Percentiles rank a stretch among this genome's conserved stretches.
These are phyloP conservation scores for Trichoderma cornu-damae DNA, from an alignment of 2,329 filamentous ascomycete species.

Conservation along the genomic window DNA sequence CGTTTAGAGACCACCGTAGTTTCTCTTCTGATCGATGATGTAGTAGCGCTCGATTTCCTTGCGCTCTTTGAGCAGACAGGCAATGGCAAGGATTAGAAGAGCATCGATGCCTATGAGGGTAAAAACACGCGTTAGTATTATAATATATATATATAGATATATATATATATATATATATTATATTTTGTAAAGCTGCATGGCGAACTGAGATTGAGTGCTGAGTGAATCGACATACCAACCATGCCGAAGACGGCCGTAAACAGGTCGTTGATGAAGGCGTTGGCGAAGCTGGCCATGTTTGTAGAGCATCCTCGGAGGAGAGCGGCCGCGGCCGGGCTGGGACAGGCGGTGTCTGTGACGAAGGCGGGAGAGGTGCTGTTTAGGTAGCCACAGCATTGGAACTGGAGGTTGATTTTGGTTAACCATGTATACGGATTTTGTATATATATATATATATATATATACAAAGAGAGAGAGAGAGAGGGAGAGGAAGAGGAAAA, in stretches of 20 bases:
- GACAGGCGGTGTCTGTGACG: constrained; percentile 61
- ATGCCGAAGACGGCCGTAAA: constrained; percentile 78
- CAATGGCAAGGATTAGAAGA: constrained; percentile 63
- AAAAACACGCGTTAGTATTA: neutral
- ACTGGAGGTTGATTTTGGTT: constrained; percentile 42
- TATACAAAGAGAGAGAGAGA: too few relatives aligned
- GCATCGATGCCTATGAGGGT: constrained; percentile 53
- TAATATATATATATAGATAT: too few relatives aligned
- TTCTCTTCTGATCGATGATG: constrained; percentile 75
- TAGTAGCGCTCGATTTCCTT: constrained; percentile 74
- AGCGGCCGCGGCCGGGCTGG: constrained; percentile 64
- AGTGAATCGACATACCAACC: constrained; percentile 48
- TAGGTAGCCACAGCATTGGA: constrained; percentile 74
- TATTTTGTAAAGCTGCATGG: neutral
- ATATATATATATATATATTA: too few relatives aligned
- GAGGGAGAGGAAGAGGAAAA: too few relatives aligned
- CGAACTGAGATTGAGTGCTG: neutral
- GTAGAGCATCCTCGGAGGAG: constrained; percentile 64
- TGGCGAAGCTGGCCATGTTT: constrained; percentile 63
- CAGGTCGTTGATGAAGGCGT: constrained; percentile 66
- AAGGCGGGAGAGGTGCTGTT: constrained; percentile 70
- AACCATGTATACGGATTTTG: neutral
- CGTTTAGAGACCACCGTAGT: constrained; percentile 44
- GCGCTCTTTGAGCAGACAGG: constrained; percentile 73
- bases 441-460: neutral